phyloP scores from a whole-genome alignment of 352 stramenopile species.

The Phytophthora crassamura region DNA sequence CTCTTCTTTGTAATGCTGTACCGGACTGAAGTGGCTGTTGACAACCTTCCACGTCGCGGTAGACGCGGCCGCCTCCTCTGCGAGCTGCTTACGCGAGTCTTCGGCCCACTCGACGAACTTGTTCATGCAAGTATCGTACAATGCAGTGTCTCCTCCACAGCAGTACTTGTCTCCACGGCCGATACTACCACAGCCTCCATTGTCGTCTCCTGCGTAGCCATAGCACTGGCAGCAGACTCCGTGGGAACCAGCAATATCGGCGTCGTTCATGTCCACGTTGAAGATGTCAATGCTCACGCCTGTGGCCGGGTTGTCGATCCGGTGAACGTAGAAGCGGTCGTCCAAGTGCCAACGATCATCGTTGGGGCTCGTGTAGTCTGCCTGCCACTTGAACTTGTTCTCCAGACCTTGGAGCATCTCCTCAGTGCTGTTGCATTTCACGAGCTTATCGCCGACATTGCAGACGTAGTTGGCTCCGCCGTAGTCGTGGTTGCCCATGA shows the following conservation, averaged over 20 bases:
- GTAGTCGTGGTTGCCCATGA: conserved; percentile 25
- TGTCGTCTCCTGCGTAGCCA: conserved; percentile 12
- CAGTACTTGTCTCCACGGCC: conserved; percentile 18
- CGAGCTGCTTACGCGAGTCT: conserved; percentile 9
- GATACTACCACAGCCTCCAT: conserved; percentile 1
- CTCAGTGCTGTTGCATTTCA: conserved; percentile 11
- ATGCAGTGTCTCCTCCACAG: conserved; percentile 8
- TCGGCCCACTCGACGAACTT: conserved; percentile 17
- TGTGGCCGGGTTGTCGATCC: conserved; percentile 23
- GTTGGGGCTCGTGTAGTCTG: conserved; percentile 17
- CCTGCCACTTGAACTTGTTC: conserved; percentile 20
- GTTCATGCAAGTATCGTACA: conserved; percentile 15
- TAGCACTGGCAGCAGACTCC: conserved; percentile 48
- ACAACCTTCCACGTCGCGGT: conserved; percentile 13
- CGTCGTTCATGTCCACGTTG: conserved; percentile 67
- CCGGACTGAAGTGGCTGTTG: conserved; percentile 3
- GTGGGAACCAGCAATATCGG: conserved; percentile 50
- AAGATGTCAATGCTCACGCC: conserved; percentile 62
- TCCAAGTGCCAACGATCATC: conserved; percentile 7
- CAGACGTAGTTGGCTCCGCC: conserved; percentile 21
- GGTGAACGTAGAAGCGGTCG: conserved; percentile 16
- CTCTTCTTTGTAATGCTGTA: conserved; percentile 14
- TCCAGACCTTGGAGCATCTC: conserved; percentile 17
- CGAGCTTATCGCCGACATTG: conserved; percentile 11
- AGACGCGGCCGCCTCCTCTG: conserved; percentile 1